These are phyloP conservation scores for Boletus insuetus DNA, from an alignment of 768 basidiomycete genomes.

Conservation along the genomic window DNA sequence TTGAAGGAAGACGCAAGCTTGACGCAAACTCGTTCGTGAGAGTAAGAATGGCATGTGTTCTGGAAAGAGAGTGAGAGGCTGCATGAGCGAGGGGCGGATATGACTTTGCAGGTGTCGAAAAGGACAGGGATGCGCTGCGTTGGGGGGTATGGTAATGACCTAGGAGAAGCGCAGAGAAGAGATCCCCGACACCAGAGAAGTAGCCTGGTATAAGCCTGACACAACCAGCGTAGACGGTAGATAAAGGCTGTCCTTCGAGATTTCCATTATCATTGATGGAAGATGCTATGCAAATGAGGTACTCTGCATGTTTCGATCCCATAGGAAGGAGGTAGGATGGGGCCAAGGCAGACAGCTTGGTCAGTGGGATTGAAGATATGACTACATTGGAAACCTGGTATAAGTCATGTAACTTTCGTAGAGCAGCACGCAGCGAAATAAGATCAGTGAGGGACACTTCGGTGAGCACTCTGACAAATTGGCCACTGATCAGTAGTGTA, in stretches of 20 bases:
- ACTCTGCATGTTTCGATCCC: slow-evolving; percentile 20
- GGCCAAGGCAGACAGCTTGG: slow-evolving; percentile 56
- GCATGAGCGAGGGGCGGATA: slow-evolving; percentile 37
- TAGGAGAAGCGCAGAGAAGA: slow-evolving; percentile 90
- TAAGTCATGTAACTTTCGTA: slow-evolving; percentile 71
- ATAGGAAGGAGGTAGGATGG: slow-evolving; percentile 43
- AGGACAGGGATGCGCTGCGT: not conserved
- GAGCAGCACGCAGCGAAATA: slow-evolving; percentile 60
- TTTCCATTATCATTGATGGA: slow-evolving; percentile 34
- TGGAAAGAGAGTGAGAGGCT: slow-evolving; percentile 64
- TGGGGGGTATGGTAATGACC: slow-evolving; percentile 60
- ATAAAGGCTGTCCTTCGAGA: slow-evolving; percentile 19
- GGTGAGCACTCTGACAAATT: slow-evolving; percentile 63
- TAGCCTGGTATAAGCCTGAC: slow-evolving; percentile 85
- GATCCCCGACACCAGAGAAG: slow-evolving; percentile 95
- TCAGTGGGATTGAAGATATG: slow-evolving; percentile 83
- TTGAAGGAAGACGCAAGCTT: slow-evolving; percentile 48
- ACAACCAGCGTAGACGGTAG: slow-evolving; percentile 61
- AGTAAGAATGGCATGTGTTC: slow-evolving; percentile 69
- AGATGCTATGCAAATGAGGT: slow-evolving; percentile 83
- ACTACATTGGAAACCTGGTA: slow-evolving; percentile 84
- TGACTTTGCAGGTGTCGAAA: slow-evolving; percentile 6
- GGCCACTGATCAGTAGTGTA: not conserved
- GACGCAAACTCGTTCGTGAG: slow-evolving; percentile 58
- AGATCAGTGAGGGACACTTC: slow-evolving; percentile 65